phyloP scores from a whole-genome alignment of 768 basidiomycete genomes.

The Boletus tomentosulus region DNA sequence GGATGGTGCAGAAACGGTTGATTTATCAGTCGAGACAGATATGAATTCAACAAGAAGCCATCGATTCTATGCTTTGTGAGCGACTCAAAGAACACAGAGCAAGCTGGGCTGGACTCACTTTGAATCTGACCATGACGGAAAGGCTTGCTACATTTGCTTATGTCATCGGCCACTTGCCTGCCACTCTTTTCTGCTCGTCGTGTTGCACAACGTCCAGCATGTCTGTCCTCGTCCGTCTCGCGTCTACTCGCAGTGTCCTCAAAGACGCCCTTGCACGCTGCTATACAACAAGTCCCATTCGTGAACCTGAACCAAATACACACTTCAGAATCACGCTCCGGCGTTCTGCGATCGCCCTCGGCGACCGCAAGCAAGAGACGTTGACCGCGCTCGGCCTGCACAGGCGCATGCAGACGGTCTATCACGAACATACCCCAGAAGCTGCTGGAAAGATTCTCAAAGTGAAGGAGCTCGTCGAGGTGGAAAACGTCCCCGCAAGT shows the following conservation, averaged over 20 bases:
- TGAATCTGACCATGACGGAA: no score
- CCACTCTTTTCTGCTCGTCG: no score
- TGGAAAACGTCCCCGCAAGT: slow-evolving; percentile 73
- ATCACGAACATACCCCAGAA: slow-evolving; percentile 67
- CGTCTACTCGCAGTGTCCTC: no score
- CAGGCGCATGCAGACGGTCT: slow-evolving; percentile 80
- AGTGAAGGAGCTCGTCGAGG: slow-evolving; percentile 88
- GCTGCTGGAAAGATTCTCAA: slow-evolving; percentile 81
- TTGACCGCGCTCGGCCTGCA: slow-evolving; percentile 81
- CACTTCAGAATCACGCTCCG: slow-evolving; percentile 85
- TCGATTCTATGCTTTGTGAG: no score
- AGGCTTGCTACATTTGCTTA: no score
- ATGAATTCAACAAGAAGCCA: slow-evolving; percentile 23
- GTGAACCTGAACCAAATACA: slow-evolving; percentile 39
- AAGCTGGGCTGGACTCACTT: no score
- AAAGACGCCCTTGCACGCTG: slow-evolving; percentile 9
- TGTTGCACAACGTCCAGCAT: no score
- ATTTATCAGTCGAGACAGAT: slow-evolving; percentile 29
- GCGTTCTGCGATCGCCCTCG: slow-evolving; percentile 75
- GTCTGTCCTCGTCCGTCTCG: no score
- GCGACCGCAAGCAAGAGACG: slow-evolving; percentile 65
- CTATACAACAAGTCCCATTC: slow-evolving; percentile 1
- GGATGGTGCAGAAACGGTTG: slow-evolving; percentile 6
- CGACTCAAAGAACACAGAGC: no score
- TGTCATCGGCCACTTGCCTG: no score